Conservation (phyloP, 176 grass and related monocot species). For the Zea luxurians region DNA sequence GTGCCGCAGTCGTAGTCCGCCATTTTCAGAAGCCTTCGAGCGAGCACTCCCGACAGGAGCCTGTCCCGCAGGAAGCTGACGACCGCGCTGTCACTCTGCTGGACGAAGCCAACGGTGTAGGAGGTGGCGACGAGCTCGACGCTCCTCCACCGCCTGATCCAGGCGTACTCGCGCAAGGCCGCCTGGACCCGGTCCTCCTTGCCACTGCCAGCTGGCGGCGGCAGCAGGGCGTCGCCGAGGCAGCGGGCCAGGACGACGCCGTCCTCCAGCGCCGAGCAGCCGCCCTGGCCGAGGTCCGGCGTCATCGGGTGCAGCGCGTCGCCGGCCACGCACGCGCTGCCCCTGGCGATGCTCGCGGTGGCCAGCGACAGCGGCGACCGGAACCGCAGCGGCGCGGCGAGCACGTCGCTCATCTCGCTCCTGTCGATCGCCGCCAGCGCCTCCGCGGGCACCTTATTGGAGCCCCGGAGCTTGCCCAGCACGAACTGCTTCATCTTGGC, state of each 20-base stretch:
- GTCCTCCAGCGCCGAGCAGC: slow-evolving; percentile 72
- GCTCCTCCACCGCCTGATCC: slow-evolving; percentile 65
- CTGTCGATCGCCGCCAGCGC: slow-evolving; percentile 38
- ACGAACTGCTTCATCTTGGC: slow-evolving; percentile 48
- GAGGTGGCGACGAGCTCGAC: slow-evolving; percentile 40
- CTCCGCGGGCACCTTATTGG: slow-evolving; percentile 34
- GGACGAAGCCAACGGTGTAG: slow-evolving; percentile 46
- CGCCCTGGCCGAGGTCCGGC: slow-evolving; percentile 76
- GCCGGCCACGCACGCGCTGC: slow-evolving; percentile 64
- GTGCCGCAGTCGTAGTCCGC: slow-evolving; percentile 54
- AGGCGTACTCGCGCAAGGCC: slow-evolving; percentile 43
- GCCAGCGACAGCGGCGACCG: slow-evolving; percentile 54
- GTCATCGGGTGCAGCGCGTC: slow-evolving; percentile 93
- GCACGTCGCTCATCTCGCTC: slow-evolving; percentile 55
- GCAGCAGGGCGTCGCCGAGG: slow-evolving; percentile 47
- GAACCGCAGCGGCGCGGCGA: slow-evolving; percentile 53
- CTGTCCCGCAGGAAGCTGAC: slow-evolving; percentile 54
- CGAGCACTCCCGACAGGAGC: slow-evolving; percentile 37
- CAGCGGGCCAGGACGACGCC: slow-evolving; percentile 49
- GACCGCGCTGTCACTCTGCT: slow-evolving; percentile 35
- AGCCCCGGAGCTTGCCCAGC: slow-evolving; percentile 30
- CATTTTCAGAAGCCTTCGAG: slow-evolving; percentile 12
- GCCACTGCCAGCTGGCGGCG: not conserved
- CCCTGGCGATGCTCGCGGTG: slow-evolving; percentile 43
- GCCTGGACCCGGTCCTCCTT: slow-evolving; percentile 33